Evolutionary conservation across 352 stramenopile genomes (phyloP).

Genomic region (Plasmopara halstedii): DNA sequence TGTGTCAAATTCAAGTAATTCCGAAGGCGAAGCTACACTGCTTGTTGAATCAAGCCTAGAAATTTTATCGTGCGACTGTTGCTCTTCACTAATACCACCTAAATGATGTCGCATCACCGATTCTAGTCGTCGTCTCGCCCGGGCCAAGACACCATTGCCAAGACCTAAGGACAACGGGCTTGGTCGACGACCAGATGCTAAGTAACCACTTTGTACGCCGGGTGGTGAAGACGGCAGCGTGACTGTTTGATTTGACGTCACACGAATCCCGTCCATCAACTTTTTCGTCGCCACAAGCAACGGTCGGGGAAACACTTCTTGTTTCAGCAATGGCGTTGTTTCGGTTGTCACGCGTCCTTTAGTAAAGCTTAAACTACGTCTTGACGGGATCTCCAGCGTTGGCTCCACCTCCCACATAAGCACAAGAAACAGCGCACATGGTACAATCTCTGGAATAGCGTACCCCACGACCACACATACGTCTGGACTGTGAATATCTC

Average conservation of each 20-base stretch:
- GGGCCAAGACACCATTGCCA: slow-evolving; percentile 41
- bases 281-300: slow-evolving; percentile 12
- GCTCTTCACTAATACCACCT: slow-evolving; percentile 14
- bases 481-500: slow-evolving; percentile 48
- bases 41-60: slow-evolving; percentile 1
- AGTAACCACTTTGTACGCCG: slow-evolving; percentile 11
- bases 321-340: slow-evolving; percentile 43
- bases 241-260: not conserved
- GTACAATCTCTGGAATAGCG: slow-evolving; percentile 59
- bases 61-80: slow-evolving; percentile 2
- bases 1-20: slow-evolving; percentile 9
- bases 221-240: slow-evolving; percentile 8
- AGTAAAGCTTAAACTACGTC: slow-evolving; percentile 41
- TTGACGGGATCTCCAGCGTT: slow-evolving; percentile 50
- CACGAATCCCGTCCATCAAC: not conserved
- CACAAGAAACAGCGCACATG: slow-evolving; percentile 66
- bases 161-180: slow-evolving; percentile 60
- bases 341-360: slow-evolving; percentile 26
- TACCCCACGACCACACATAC: slow-evolving; percentile 71
- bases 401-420: slow-evolving; percentile 85
- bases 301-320: slow-evolving; percentile 16
- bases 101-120: slow-evolving; percentile 31
- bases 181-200: slow-evolving; percentile 25
- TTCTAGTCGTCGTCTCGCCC: slow-evolving; percentile 33
- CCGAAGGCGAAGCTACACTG: slow-evolving; percentile 1